Base-by-base conservation (phyloP, 2,329 filamentous ascomycete genomes). In the Fusarium sp. region DNA sequence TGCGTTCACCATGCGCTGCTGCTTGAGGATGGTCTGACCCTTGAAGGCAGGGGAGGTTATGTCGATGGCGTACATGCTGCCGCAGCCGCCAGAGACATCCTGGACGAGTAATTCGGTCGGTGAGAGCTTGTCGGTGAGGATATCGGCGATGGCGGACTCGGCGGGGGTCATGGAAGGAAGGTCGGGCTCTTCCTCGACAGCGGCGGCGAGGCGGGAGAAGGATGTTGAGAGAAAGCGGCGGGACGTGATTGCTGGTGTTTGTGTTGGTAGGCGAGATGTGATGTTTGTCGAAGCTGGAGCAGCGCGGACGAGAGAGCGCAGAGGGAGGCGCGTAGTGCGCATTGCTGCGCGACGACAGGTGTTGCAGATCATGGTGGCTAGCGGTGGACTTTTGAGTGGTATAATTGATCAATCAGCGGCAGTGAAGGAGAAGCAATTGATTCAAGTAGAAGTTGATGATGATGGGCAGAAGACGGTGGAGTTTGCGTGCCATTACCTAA, bases 41-140 rank as follows among this genome's bases (percentile, higher is more conserved):
- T 82, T 81, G 76, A 96, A 96, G 69, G 81, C 83, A 42, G 86
- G 81, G 8, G 89, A 91, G 43, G 87, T 83, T 63, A 95, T 87
- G 69, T 93, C 88, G 65, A 96, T 89, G 52, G 87, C 89, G 77
- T 95, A 95, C 92, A 95, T 95, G 71, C 88, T 91, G 9, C 91
- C 91, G 77, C 91, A 96, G 27, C 91, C 91, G 55, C 92, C 91
- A 21, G 88, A 92, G 47, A 95, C 86, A 76, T 96, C 91, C 73
- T 89, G 88, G 9, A 95, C 90, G 74, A 87, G 75, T 23, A 87
- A 75, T 55, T 82, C 75, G 0, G 79, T 80, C 1, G 84, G 83
- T 2, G 73, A 62, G 51, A 86, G 83, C 68, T 82, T 82, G 7
- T 75, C 74, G 15, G 74, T 63, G 48, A 87, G 76, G 45, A 80